Base-by-base conservation (phyloP, 805 yeast genomes). In the Wickerhamiella lipophila region DNA sequence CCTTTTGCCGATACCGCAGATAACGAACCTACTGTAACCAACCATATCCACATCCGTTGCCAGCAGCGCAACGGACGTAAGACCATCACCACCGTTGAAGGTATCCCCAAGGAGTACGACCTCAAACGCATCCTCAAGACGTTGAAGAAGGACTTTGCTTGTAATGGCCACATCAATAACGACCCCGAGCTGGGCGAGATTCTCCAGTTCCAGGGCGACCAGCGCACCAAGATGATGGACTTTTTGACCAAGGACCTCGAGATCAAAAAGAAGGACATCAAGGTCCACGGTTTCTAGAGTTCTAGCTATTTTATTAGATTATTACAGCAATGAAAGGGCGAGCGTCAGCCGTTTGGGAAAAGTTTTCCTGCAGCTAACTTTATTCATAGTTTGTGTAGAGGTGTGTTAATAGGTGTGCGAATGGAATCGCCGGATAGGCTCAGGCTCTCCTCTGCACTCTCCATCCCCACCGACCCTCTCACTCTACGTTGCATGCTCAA, bases 1-100 rank as follows among this genome's bases (percentile, higher is more conserved):
- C 98, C 98, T 56, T 89, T 89, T 81, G 96, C 97, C 81, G 98
- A 89, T 71, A 88, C 96, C 72, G 97, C 96, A 76, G 97, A 89
- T 78, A 94, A 92, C 73, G 96, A 89, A 69, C 61, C 95, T 60
- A 89, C 89, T 72, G 83, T 94, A 64, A 79, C 94, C 52, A 87
- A 85, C 75, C 86, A 88, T 73, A 85, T 89, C 70, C 98, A 88
- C 71, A 69, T 89, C 68, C 94, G 98, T 77, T 89, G 94, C 68
- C 98, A 89, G 73, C 98, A 89, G 75, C 89, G 98, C 76, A 89
- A 92, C 74, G 98, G 98, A 67, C 88, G 97, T 74, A 89, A 89
- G 73, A 89, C 97, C 55, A 78, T 89, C 67, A 89, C 98, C 58
- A 89, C 98, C 38, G 97, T 89, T 54, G 97, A 92, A 73, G 98